Conservation (phyloP, 305 asterid genomes). For the Fraxinus greggii region DNA sequence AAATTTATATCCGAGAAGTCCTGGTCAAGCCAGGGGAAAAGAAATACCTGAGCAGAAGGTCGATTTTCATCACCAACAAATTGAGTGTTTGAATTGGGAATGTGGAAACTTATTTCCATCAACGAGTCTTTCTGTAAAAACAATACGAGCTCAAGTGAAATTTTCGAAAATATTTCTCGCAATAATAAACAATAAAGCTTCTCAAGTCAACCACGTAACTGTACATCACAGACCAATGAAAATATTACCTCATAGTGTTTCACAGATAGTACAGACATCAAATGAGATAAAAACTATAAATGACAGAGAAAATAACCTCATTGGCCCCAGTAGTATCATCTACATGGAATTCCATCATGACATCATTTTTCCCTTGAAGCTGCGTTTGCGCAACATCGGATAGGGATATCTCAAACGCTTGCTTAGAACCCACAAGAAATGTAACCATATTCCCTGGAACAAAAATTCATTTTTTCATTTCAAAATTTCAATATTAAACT, state of each 20-base stretch:
- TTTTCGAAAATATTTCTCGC: background rate
- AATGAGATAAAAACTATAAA: background rate
- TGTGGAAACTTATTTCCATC: constrained; percentile 96
- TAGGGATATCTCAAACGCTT: constrained; percentile 90
- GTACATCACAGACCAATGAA: background rate
- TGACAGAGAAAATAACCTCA: constrained; percentile 52
- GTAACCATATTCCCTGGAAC: constrained; percentile 76
- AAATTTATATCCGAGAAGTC: background rate
- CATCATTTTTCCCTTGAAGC: constrained; percentile 97
- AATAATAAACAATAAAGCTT: background rate
- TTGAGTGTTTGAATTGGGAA: constrained; percentile 94
- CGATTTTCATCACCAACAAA: constrained; percentile 91
- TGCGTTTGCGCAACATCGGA: constrained; percentile 98
- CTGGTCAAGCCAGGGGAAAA: constrained; percentile 15
- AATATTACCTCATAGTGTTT: background rate
- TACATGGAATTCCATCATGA: constrained; percentile 89
- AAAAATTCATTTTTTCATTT: constrained; percentile 14
- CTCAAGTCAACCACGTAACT: background rate
- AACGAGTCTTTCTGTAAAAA: constrained; percentile 83
- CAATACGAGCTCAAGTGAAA: background rate
- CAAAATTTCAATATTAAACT: background rate
- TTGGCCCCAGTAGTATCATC: constrained; percentile 97
- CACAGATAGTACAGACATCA: constrained; percentile 1
- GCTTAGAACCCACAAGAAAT: constrained; percentile 79
- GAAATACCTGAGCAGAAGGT: constrained; percentile 85